Evolutionary conservation across 1,284 basidiomycete genomes (phyloP).

Genomic region (Flammula alnicola): DNA sequence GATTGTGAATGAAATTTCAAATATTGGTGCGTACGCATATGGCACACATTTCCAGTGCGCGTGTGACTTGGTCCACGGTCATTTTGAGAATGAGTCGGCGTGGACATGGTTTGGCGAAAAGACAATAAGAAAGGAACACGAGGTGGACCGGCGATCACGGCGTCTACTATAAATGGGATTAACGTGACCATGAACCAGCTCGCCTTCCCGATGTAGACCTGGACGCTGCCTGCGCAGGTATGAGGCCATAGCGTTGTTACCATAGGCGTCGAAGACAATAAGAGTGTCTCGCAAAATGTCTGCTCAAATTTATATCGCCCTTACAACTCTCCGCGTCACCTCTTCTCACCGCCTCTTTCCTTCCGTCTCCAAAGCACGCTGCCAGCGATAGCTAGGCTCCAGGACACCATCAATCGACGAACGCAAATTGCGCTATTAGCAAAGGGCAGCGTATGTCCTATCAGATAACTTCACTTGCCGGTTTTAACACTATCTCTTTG

Average conservation of each 20-base stretch:
- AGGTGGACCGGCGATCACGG: conserved; percentile 17
- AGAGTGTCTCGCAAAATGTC: conserved; percentile 34
- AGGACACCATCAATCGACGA: not conserved
- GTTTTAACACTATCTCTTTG: not conserved
- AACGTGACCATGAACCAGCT: conserved; percentile 20
- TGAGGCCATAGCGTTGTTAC: no score
- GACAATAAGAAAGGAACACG: conserved; percentile 29
- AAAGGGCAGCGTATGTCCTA: not conserved
- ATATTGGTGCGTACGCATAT: no score
- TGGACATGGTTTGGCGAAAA: conserved; percentile 16
- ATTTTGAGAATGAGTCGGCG: conserved; percentile 12
- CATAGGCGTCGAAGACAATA: conserved; percentile 35
- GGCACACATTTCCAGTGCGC: no score
- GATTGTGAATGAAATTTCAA: no score
- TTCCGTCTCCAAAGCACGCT: conserved; percentile 1
- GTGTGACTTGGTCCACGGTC: no score
- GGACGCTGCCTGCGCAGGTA: conserved; percentile 10
- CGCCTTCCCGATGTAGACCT: conserved; percentile 12
- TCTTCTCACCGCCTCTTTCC: conserved; percentile 12
- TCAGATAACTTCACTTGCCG: not conserved
- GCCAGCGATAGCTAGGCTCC: conserved; percentile 6
- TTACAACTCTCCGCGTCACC: conserved; percentile 9
- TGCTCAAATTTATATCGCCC: conserved; percentile 18
- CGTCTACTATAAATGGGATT: conserved; percentile 11
- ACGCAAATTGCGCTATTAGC: not conserved